phyloP scores from a whole-genome alignment of 352 stramenopile species.

The Phytophthora sansomeana region DNA sequence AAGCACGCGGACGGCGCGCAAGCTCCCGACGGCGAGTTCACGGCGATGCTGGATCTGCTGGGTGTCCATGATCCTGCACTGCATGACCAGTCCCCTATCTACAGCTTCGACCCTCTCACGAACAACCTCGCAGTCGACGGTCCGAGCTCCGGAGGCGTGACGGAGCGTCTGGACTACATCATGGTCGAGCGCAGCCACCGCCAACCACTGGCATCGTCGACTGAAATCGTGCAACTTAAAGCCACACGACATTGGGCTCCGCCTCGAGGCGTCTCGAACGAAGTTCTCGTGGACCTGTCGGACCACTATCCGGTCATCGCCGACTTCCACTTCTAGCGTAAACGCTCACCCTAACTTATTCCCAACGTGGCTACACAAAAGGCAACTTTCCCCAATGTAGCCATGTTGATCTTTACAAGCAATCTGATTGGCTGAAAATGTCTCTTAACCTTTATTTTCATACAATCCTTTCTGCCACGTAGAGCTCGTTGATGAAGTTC shows the following conservation, averaged over 20 bases:
- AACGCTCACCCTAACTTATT: constrained; percentile 20
- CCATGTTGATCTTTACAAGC: too few relatives aligned
- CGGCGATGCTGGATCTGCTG: constrained; percentile 56
- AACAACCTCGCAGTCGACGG: constrained; percentile 68
- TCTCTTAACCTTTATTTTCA: neutral
- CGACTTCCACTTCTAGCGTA: constrained; percentile 59
- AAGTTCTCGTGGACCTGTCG: constrained; percentile 64
- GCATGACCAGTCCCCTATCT: constrained; percentile 38
- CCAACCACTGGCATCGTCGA: constrained; percentile 29
- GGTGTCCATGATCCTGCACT: constrained; percentile 46
- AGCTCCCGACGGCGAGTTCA: constrained; percentile 44
- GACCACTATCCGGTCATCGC: constrained; percentile 74
- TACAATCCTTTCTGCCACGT: constrained; percentile 35
- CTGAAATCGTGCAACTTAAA: constrained; percentile 65
- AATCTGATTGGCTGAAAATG: constrained; percentile 16
- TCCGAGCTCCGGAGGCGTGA: constrained; percentile 62
- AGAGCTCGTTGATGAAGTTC: constrained; percentile 70
- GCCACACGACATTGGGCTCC: constrained; percentile 51
- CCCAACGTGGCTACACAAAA: constrained; percentile 13
- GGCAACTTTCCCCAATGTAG: neutral
- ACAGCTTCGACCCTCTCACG: constrained; percentile 72
- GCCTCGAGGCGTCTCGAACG: constrained; percentile 18
- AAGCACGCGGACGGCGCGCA: constrained; percentile 36
- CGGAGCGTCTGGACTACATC: constrained; percentile 74
- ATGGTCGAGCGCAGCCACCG: constrained; percentile 50